These are phyloP conservation scores for Komagataella ulmi DNA, from an alignment of 805 yeast species.

Conservation along the genomic window DNA sequence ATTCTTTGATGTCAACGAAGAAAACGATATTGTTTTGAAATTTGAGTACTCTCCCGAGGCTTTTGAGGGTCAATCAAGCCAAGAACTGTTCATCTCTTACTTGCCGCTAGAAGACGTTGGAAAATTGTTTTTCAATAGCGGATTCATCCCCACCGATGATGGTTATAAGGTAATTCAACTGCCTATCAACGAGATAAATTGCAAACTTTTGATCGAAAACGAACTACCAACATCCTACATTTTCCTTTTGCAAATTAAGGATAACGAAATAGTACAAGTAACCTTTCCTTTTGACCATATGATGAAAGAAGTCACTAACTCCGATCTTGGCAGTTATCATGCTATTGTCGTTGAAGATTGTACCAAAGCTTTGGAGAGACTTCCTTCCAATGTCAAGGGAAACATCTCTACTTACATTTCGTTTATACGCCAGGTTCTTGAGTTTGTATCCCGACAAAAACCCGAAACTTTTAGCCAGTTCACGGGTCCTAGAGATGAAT, in stretches of 20 bases:
- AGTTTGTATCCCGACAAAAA: background rate
- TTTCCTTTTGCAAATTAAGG: background rate
- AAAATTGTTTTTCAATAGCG: slow-evolving; percentile 26
- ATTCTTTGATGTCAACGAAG: slow-evolving; percentile 45
- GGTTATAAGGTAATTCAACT: background rate
- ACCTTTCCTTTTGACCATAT: background rate
- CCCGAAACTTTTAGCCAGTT: background rate
- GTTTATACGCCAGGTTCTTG: background rate
- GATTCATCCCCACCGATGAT: slow-evolving; percentile 26
- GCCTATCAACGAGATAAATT: background rate
- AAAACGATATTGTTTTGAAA: slow-evolving; percentile 28
- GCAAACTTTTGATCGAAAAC: background rate
- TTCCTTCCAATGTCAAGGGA: background rate
- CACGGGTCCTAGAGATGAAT: background rate
- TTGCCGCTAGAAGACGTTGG: slow-evolving; percentile 27
- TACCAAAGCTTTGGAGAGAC: background rate
- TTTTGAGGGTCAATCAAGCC: background rate
- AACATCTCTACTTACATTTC: background rate
- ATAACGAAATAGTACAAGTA: background rate
- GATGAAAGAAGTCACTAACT: background rate
- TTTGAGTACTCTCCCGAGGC: slow-evolving; percentile 8
- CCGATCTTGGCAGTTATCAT: background rate
- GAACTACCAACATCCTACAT: background rate
- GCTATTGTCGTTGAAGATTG: background rate
- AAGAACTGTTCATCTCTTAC: slow-evolving; percentile 32